Evolutionary conservation across 2,329 filamentous ascomycete genomes (phyloP).

Genomic region (Epichloe sp.): DNA sequence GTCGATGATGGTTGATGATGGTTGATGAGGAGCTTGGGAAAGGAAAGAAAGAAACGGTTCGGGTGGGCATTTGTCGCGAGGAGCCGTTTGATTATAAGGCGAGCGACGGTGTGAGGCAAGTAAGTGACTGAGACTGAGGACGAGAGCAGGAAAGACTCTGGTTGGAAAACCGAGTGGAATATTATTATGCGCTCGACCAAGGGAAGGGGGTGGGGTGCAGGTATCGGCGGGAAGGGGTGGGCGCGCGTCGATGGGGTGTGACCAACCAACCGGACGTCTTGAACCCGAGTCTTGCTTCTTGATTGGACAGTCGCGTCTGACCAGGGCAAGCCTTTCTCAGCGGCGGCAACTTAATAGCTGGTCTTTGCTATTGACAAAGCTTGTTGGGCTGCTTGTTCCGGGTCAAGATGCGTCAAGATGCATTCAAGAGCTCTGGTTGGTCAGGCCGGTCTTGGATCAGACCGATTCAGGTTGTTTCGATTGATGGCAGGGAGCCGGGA

Average conservation of each 20-base stretch:
- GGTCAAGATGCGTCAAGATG: not conserved
- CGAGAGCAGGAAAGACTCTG: not conserved
- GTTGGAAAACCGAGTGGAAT: slow-evolving; percentile 3
- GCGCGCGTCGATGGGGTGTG: not conserved
- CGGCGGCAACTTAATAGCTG: not conserved
- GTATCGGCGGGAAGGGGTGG: not conserved
- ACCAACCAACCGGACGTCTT: not conserved
- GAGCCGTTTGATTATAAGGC: slow-evolving; percentile 6
- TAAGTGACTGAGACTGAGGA: slow-evolving; percentile 1
- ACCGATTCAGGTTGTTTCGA: not conserved
- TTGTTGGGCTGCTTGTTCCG: not conserved
- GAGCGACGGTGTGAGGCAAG: slow-evolving; percentile 6
- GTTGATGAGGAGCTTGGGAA: slow-evolving; percentile 1
- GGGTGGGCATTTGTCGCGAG: slow-evolving; percentile 2
- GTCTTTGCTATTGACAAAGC: no score
- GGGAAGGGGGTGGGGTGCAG: slow-evolving; percentile 1
- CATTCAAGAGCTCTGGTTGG: not conserved
- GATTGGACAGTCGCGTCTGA: slow-evolving; percentile 1
- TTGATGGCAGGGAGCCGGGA: not conserved
- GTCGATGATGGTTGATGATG: not conserved
- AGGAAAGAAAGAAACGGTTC: not conserved
- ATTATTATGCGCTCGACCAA: slow-evolving; percentile 4
- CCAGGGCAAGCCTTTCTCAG: not conserved
- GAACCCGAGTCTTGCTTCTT: not conserved
- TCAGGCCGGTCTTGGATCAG: not conserved